Evolutionary conservation across 306 rosid genomes (phyloP).

Genomic region (Lithocarpus polystachyus): DNA sequence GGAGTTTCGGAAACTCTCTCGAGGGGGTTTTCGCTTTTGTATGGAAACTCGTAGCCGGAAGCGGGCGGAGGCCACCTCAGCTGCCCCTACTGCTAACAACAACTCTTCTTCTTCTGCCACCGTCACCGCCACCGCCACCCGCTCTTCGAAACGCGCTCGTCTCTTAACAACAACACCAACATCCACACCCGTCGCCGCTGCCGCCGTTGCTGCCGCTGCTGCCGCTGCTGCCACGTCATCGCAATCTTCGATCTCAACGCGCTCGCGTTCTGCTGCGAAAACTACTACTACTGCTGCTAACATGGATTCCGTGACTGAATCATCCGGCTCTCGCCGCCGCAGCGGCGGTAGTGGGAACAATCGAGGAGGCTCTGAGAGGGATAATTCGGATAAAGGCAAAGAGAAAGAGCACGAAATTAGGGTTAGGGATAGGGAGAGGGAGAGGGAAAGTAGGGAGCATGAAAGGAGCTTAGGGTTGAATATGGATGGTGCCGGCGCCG

Average conservation of each 20-base stretch:
- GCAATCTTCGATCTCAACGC: slow-evolving; percentile 50
- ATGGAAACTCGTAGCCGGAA: slow-evolving; percentile 99
- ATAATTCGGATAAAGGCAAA: slow-evolving; percentile 68
- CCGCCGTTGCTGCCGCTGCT: slow-evolving; percentile 45
- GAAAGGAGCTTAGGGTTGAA: slow-evolving; percentile 64
- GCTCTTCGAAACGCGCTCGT: slow-evolving; percentile 78
- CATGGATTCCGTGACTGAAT: slow-evolving; percentile 82
- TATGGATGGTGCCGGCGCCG: slow-evolving; percentile 47
- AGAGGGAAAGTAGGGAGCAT: slow-evolving; percentile 44
- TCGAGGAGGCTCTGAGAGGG: slow-evolving; percentile 55
- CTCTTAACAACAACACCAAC: background rate
- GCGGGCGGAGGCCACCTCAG: slow-evolving; percentile 99
- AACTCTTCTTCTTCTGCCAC: slow-evolving; percentile 64
- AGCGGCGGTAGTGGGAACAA: slow-evolving; percentile 42
- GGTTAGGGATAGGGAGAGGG: slow-evolving; percentile 76
- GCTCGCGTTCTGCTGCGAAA: slow-evolving; percentile 63
- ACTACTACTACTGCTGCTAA: slow-evolving; percentile 21
- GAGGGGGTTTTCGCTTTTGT: slow-evolving; percentile 92
- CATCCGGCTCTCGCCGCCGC: slow-evolving; percentile 82
- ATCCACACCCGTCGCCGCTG: no score
- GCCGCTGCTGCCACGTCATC: slow-evolving; percentile 29
- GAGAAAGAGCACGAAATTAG: slow-evolving; percentile 81
- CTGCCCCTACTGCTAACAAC: slow-evolving; percentile 95
- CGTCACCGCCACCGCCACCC: slow-evolving; percentile 31
- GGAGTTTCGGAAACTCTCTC: slow-evolving; percentile 45